Conservation (phyloP, 2,329 filamentous ascomycete genomes). For the Aspergillus pseudoviridinutans region DNA sequence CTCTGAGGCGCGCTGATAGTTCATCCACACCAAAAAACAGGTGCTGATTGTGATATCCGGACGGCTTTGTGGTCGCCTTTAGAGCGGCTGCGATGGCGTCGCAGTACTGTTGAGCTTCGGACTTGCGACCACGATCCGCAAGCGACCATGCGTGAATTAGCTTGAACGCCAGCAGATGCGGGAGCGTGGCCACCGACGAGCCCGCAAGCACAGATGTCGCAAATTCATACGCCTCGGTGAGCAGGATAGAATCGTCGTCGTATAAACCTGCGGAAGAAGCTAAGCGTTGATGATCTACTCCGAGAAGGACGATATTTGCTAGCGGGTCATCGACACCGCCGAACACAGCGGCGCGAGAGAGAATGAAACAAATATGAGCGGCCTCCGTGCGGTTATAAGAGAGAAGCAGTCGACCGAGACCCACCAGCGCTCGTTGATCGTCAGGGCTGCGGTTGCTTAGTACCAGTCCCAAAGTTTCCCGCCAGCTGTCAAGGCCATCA, state of each 20-base stretch:
- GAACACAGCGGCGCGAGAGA: constrained; percentile 71
- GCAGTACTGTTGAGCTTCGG: constrained; percentile 87
- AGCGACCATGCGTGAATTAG: constrained; percentile 79
- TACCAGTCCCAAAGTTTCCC: constrained; percentile 80
- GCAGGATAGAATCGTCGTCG: constrained; percentile 79
- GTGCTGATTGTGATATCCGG: constrained; percentile 76
- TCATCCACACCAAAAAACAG: constrained; percentile 78
- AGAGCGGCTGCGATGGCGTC: constrained; percentile 75
- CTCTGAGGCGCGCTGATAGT: constrained; percentile 74
- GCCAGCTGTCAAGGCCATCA: constrained; percentile 88
- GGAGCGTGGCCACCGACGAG: constrained; percentile 57
- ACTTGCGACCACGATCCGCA: constrained; percentile 75
- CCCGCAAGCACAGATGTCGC: constrained; percentile 68
- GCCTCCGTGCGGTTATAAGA: constrained; percentile 87
- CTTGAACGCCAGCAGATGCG: constrained; percentile 88
- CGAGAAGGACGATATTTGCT: constrained; percentile 76
- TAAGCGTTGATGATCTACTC: constrained; percentile 72
- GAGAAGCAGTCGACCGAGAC: constrained; percentile 75
- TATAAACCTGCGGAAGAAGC: constrained; percentile 64
- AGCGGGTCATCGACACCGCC: constrained; percentile 78
- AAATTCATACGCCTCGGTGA: constrained; percentile 97
- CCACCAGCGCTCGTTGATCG: constrained; percentile 71
- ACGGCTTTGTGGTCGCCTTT: constrained; percentile 74
- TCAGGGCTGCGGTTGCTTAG: constrained; percentile 81
- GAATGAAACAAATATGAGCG: constrained; percentile 89